Evolutionary conservation across 2,329 filamentous ascomycete species (phyloP).

Genomic region (Aotearoamyces nothofagi): DNA sequence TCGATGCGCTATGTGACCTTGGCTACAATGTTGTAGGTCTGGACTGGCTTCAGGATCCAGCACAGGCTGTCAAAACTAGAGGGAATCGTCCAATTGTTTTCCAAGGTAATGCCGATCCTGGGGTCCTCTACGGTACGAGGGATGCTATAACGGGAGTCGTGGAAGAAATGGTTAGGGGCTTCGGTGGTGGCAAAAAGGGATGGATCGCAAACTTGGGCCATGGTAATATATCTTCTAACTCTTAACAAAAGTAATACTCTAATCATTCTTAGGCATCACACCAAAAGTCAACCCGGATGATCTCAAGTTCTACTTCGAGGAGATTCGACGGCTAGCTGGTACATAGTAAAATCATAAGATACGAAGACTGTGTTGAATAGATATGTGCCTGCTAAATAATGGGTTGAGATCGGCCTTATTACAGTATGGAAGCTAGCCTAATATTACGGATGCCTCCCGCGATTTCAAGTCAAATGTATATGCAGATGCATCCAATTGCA

Average conservation of each 20-base stretch:
- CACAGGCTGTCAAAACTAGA: slow-evolving; percentile 67
- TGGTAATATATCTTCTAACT: slow-evolving; percentile 38
- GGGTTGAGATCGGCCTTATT: too few relatives aligned
- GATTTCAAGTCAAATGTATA: too few relatives aligned
- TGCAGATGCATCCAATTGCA: too few relatives aligned
- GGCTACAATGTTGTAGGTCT: slow-evolving; percentile 90
- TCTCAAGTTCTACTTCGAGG: slow-evolving; percentile 84
- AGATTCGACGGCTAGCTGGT: slow-evolving; percentile 60
- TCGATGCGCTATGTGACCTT: slow-evolving; percentile 73
- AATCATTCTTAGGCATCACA: slow-evolving; percentile 55
- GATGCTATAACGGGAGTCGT: slow-evolving; percentile 72
- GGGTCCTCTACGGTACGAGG: slow-evolving; percentile 74
- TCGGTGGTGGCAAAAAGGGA: slow-evolving; percentile 64
- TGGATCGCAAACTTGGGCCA: slow-evolving; percentile 98
- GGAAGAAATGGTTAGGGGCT: slow-evolving; percentile 75
- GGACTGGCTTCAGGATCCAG: slow-evolving; percentile 88
- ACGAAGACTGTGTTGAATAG: too few relatives aligned
- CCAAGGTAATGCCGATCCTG: slow-evolving; percentile 93
- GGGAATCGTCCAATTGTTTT: slow-evolving; percentile 60
- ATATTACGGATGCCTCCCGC: too few relatives aligned
- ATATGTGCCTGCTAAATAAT: too few relatives aligned
- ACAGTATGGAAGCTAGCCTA: too few relatives aligned
- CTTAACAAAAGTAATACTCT: slow-evolving; percentile 6
- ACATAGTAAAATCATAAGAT: too few relatives aligned
- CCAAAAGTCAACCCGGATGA: slow-evolving; percentile 90